These are phyloP conservation scores for Gloeostereum incarnatum DNA, from an alignment of 768 basidiomycete species.

Conservation along the genomic window DNA sequence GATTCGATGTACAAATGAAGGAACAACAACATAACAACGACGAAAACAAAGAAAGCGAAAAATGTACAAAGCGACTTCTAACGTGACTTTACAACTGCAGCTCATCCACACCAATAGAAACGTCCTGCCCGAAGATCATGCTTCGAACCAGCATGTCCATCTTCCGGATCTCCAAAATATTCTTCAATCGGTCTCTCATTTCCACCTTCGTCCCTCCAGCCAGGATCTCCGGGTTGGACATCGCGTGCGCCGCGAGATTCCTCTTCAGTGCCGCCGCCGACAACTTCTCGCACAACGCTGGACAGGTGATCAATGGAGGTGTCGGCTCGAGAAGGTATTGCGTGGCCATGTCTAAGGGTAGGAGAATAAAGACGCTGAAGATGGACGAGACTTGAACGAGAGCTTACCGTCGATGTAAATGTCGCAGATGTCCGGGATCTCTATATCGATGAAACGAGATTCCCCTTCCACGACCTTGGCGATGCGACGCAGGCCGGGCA, in stretches of 20 bases:
- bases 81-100: no score
- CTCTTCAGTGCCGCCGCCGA: conserved; percentile 39
- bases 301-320: conserved; percentile 41
- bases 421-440: conserved; percentile 45
- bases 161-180: conserved; percentile 35
- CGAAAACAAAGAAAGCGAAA: no score
- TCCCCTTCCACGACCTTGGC: conserved; percentile 25
- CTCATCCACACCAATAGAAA: no score
- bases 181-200: conserved; percentile 36
- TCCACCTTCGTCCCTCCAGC: conserved; percentile 36
- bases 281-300: conserved; percentile 28
- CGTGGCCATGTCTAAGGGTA: conserved; percentile 28
- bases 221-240: conserved; percentile 32
- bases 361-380: background rate
- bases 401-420: conserved; percentile 42
- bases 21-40: no score
- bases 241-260: conserved; percentile 50
- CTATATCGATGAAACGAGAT: conserved; percentile 34
- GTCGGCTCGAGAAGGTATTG: conserved; percentile 36
- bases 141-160: conserved; percentile 43
- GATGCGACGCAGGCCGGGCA: conserved; percentile 48
- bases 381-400: background rate
- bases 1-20: no score
- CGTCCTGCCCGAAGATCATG: conserved; percentile 23
- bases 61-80: no score